Percentiles rank a stretch among this genome's conserved stretches.
Conservation (phyloP, 2,329 filamentous ascomycete species). For the Trichoderma sp. region DNA sequence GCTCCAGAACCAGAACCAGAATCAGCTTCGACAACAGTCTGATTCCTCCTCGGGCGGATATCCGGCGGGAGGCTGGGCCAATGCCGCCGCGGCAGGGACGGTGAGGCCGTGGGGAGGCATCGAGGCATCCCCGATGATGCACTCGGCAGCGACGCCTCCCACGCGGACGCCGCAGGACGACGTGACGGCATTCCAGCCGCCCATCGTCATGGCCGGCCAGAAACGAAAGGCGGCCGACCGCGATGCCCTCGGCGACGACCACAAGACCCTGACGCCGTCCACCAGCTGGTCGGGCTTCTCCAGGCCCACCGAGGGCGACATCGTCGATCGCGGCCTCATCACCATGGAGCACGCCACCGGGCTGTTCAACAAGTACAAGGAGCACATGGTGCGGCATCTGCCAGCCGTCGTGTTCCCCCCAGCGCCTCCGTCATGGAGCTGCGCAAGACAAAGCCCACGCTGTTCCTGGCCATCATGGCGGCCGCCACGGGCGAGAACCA, state of each 20-base stretch:
- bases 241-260: constrained; percentile 2
- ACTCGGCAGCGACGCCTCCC: constrained; percentile 8
- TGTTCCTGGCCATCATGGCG: constrained; percentile 70
- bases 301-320: constrained; percentile 40
- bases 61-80: not conserved
- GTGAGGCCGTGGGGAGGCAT: constrained; percentile 14
- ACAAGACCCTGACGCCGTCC: constrained; percentile 7
- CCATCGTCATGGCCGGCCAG: constrained; percentile 20
- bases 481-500: constrained; percentile 58
- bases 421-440: constrained; percentile 53
- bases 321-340: constrained; percentile 59
- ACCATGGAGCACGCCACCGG: constrained; percentile 52
- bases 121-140: constrained; percentile 10
- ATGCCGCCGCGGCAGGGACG: not conserved
- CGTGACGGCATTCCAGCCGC: constrained; percentile 9
- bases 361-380: constrained; percentile 57
- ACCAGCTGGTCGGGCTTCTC: constrained; percentile 15
- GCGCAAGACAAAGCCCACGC: constrained; percentile 56
- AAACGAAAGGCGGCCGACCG: constrained; percentile 18
- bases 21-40: constrained; percentile 1
- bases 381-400: constrained; percentile 58
- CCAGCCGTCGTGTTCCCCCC: constrained; percentile 59
- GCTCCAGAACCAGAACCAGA: not conserved
- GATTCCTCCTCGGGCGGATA: not conserved
- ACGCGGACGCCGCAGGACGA: constrained; percentile 7